Conservation (phyloP, 257 asterid genomes). For the Jacaranda mimosifolia region DNA sequence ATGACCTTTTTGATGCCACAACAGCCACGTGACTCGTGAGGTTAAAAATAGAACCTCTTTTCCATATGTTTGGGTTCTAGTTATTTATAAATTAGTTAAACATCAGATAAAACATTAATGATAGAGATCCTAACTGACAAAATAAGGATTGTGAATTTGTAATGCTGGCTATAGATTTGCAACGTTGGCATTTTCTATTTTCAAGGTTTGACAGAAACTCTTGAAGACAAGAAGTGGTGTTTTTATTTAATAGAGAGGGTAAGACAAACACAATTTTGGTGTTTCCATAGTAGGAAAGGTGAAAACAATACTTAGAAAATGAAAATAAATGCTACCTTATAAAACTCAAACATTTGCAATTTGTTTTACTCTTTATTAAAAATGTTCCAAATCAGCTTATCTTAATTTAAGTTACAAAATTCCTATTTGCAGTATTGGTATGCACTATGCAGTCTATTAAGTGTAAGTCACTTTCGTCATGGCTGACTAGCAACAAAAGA, state of each 20-base stretch:
- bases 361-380: not conserved
- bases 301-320: not conserved
- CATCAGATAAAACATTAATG: not conserved
- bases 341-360: not conserved
- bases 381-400: not conserved
- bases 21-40: not conserved
- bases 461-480: not conserved
- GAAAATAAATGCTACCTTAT: not conserved
- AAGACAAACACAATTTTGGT: not conserved
- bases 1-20: not conserved
- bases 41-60: not conserved
- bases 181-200: not conserved
- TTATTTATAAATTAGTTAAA: not conserved
- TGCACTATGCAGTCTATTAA: not conserved
- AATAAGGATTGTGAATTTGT: not conserved
- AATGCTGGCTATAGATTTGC: not conserved
- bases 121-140: not conserved
- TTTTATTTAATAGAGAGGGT: too few relatives aligned
- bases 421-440: too few relatives aligned
- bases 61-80: not conserved
- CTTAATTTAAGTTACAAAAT: not conserved
- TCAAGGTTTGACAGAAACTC: not conserved
- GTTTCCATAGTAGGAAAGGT: not conserved
- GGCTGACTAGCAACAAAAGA: not conserved
- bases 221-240: not conserved